These are phyloP conservation scores for Sphaerulina vaccinii DNA, from an alignment of 2,329 filamentous ascomycete genomes.

Conservation along the genomic window DNA sequence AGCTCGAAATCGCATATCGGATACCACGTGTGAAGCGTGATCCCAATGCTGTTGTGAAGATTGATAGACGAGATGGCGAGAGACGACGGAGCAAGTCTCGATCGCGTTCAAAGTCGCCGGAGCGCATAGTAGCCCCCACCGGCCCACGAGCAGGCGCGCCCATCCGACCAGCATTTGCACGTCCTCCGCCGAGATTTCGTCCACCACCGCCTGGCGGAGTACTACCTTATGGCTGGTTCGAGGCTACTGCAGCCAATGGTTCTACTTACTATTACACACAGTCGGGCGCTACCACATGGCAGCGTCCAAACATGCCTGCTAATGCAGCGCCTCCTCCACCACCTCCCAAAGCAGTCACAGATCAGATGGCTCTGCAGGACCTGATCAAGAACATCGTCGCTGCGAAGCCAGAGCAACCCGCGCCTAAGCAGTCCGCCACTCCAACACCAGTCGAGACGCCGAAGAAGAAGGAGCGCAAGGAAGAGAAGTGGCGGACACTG, in stretches of 20 bases:
- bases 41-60: constrained; percentile 58
- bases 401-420: constrained; percentile 63
- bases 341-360: constrained; percentile 64
- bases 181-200: constrained; percentile 43
- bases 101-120: constrained; percentile 50
- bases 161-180: constrained; percentile 59
- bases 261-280: constrained; percentile 83
- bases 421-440: constrained; percentile 54
- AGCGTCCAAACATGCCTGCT: constrained; percentile 68
- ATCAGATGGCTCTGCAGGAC: constrained; percentile 75
- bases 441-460: constrained; percentile 64
- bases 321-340: constrained; percentile 54
- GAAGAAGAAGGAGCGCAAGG: constrained; percentile 55
- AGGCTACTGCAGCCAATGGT: constrained; percentile 68
- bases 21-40: constrained; percentile 89
- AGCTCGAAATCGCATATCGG: constrained; percentile 84
- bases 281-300: constrained; percentile 77
- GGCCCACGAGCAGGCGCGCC: constrained; percentile 55
- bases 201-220: constrained; percentile 51
- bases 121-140: constrained; percentile 49
- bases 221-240: constrained; percentile 83
- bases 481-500: constrained; percentile 69
- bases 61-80: constrained; percentile 56
- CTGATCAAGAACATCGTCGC: constrained; percentile 65
- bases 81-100: constrained; percentile 50